Percentiles rank a stretch among this genome's conserved stretches.
phyloP scores from a whole-genome alignment of 2,329 filamentous ascomycete genomes.

The Zalaria sp. region DNA sequence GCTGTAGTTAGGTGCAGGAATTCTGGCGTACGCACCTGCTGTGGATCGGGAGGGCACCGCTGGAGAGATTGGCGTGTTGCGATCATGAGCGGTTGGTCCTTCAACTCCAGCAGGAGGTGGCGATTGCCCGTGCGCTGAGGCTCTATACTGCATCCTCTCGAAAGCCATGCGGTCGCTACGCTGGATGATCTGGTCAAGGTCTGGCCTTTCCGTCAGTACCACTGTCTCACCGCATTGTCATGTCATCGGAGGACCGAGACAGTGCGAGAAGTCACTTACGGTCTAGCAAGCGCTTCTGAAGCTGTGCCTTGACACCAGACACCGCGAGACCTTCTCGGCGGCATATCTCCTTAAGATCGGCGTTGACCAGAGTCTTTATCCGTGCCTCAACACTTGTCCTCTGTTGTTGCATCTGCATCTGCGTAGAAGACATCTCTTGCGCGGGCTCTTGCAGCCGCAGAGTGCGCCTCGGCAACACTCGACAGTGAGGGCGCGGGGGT shows the following conservation, averaged over 20 bases:
- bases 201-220: constrained; percentile 11
- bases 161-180: constrained; percentile 21
- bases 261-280: constrained; percentile 35
- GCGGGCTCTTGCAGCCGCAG: no score
- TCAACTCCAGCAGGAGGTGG: constrained; percentile 12
- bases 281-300: constrained; percentile 64
- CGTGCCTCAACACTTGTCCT: constrained; percentile 24
- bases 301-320: constrained; percentile 69
- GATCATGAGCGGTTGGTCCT: constrained; percentile 1
- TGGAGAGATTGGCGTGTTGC: constrained; percentile 4
- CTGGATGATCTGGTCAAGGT: constrained; percentile 21
- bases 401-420: neutral
- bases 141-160: constrained; percentile 24
- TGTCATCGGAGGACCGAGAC: constrained; percentile 2
- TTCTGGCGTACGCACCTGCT: neutral
- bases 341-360: constrained; percentile 64
- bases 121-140: constrained; percentile 24
- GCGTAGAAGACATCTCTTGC: no score
- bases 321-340: constrained; percentile 59
- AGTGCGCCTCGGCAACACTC: no score
- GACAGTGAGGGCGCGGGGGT: no score
- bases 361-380: constrained; percentile 43
- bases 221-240: no score
- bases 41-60: neutral
- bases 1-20: neutral